Evolutionary conservation across 768 basidiomycete species (phyloP), one percentile per base, ranked within the genome.

Genomic region (Russula brevipes): DNA sequence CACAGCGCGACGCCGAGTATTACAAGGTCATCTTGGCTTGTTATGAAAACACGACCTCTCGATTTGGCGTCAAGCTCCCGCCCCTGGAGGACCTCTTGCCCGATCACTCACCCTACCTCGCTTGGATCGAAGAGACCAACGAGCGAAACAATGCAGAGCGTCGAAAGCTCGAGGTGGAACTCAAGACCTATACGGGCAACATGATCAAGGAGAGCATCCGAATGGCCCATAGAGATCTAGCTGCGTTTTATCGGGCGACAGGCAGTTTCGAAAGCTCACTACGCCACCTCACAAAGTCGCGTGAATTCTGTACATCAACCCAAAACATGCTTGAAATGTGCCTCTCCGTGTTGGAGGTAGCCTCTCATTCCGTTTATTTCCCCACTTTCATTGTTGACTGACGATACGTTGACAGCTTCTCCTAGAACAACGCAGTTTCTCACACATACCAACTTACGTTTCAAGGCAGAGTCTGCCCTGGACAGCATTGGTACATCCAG

Each of bases 171-270:
- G 95, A 97, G 76, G 88, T 94, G 5, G 96, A 98, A 73, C 78
- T 98, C 71, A 95, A 94, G 82, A 91, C 89, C 11, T 98, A 98
- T 71, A 82, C 86, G 67, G 94, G 91, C 69, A 98, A 97, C 73
- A 88, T 98, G 87, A 97, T 98, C 80, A 98, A 97, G 76, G 96
- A 98, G 81, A 94, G 91, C 80, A 95, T 97, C 69, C 80, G 96
- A 70, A 92, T 96, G 91, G 90, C 85, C 0, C 86, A 95, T 74
- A 82, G 94, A 60, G 95, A 98, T 69, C 79, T 97, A 42, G 94
- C 89, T 9, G 82, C 88, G 65, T 88, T 88, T 71, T 85, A 88
- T 74, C 83, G 88, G 45, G 77, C 84, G 5, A 76, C 81, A 4
- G 94, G 95, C 33, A 89, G 94, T 66, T 83, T 85, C 66, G 74